Conservation (phyloP, 345 rosid species). For the Gossypium australe region DNA sequence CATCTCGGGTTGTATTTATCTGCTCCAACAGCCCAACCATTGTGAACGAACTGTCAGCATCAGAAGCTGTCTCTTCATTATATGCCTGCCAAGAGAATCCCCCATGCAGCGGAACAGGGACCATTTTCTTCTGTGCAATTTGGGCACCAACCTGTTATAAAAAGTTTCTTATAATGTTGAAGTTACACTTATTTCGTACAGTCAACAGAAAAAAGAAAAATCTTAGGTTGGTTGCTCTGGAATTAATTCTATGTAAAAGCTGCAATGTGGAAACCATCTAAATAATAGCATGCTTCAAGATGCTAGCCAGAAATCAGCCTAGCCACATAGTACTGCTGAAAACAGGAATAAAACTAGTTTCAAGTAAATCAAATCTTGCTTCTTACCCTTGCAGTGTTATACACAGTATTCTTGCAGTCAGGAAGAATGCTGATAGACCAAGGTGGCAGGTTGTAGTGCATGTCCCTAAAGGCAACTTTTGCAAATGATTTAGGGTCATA, state of each 20-base stretch:
- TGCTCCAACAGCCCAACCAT: slow-evolving; percentile 87
- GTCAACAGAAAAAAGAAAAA: not conserved
- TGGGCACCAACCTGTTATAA: slow-evolving; percentile 74
- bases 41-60: slow-evolving; percentile 65
- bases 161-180: slow-evolving; percentile 8
- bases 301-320: not conserved
- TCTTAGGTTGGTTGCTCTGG: not conserved
- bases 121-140: slow-evolving; percentile 81
- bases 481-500: slow-evolving; percentile 60
- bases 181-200: not conserved
- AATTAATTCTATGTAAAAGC: not conserved
- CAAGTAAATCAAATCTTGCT: not conserved
- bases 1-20: slow-evolving; percentile 88
- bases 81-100: slow-evolving; percentile 94
- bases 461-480: slow-evolving; percentile 65
- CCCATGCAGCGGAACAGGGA: slow-evolving; percentile 66
- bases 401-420: slow-evolving; percentile 94
- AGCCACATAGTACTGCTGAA: not conserved
- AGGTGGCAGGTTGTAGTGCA: slow-evolving; percentile 91
- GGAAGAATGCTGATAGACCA: slow-evolving; percentile 99
- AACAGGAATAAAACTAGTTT: not conserved
- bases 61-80: slow-evolving; percentile 61
- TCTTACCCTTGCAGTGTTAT: slow-evolving; percentile 96
- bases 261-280: not conserved
- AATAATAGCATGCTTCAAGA: not conserved